Evolutionary conservation across 441 rosid species (phyloP).

Genomic region (Adansonia gregorii): DNA sequence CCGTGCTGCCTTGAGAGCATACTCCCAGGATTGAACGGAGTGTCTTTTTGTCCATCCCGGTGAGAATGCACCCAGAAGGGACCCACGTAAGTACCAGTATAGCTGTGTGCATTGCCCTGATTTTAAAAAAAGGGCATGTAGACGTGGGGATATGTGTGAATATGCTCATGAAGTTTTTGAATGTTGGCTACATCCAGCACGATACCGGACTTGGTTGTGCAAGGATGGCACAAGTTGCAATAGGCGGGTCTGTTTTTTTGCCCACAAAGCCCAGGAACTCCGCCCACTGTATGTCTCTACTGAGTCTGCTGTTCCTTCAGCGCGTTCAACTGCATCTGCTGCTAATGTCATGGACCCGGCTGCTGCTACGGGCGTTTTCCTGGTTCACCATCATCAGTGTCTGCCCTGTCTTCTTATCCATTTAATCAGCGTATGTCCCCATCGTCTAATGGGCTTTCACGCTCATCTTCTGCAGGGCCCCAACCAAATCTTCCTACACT

Average conservation of each 20-base stretch:
- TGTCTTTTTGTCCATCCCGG: slow-evolving; percentile 72
- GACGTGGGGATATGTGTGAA: slow-evolving; percentile 62
- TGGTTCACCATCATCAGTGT: slow-evolving; percentile 42
- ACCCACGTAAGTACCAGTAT: slow-evolving; percentile 61
- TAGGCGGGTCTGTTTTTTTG: slow-evolving; percentile 63
- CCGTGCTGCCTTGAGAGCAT: slow-evolving; percentile 63
- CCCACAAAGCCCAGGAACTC: slow-evolving; percentile 54
- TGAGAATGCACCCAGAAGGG: slow-evolving; percentile 64
- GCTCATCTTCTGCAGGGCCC: slow-evolving; percentile 48
- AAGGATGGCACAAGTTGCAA: slow-evolving; percentile 62
- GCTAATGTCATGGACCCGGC: slow-evolving; percentile 69
- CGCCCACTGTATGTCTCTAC: slow-evolving; percentile 56
- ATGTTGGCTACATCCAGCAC: slow-evolving; percentile 70
- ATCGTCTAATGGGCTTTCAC: slow-evolving; percentile 40
- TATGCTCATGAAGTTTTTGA: slow-evolving; percentile 69
- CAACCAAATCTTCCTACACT: slow-evolving; percentile 67
- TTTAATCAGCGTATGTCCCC: slow-evolving; percentile 64
- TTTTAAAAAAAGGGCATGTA: slow-evolving; percentile 56
- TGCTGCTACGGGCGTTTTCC: slow-evolving; percentile 51
- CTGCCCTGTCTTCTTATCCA: slow-evolving; percentile 49
- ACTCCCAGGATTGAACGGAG: slow-evolving; percentile 73
- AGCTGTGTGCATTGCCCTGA: slow-evolving; percentile 76
- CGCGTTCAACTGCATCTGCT: slow-evolving; percentile 49
- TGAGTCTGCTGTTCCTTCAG: slow-evolving; percentile 57
- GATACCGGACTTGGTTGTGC: slow-evolving; percentile 64